Conservation (phyloP, 768 basidiomycete genomes). For the Strobilomyces confusus region DNA sequence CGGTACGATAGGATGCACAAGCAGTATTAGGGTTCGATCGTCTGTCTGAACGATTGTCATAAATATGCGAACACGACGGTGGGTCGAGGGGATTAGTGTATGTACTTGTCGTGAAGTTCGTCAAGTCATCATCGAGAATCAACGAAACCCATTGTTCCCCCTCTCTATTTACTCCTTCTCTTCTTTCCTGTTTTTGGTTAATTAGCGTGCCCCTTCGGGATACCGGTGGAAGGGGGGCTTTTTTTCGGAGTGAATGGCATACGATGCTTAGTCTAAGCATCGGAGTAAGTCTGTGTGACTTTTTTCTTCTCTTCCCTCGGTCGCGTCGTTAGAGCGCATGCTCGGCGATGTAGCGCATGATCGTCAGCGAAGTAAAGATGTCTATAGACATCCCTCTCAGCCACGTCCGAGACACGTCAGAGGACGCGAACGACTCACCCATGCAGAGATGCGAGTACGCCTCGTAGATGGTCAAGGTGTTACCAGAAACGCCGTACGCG, state of each 20-base stretch:
- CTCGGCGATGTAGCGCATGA: slow-evolving; percentile 61
- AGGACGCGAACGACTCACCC: slow-evolving; percentile 37
- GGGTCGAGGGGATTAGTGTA: neutral
- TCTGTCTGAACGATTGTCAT: neutral
- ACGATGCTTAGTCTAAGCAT: neutral
- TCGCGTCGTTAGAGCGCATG: slow-evolving; percentile 35
- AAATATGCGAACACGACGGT: neutral
- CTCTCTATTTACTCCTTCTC: neutral
- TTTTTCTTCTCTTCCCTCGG: neutral
- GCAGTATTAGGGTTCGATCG: neutral
- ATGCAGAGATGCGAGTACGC: slow-evolving; percentile 47
- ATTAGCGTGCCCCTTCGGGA: neutral
- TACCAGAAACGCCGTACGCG: slow-evolving; percentile 59
- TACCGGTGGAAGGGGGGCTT: slow-evolving; percentile 5
- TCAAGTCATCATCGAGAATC: neutral
- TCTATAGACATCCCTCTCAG: slow-evolving; percentile 34
- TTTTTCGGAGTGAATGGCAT: neutral
- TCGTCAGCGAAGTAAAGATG: slow-evolving; percentile 52
- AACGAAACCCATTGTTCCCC: neutral
- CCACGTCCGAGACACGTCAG: neutral
- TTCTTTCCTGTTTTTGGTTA: neutral
- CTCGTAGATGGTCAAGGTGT: slow-evolving; percentile 58
- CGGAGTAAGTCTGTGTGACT: neutral
- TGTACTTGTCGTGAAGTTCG: slow-evolving; percentile 7
- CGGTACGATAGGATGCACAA: neutral